Evolutionary conservation across 164 flowering plant genomes (phyloP).

Genomic region (Vitis riparia): DNA sequence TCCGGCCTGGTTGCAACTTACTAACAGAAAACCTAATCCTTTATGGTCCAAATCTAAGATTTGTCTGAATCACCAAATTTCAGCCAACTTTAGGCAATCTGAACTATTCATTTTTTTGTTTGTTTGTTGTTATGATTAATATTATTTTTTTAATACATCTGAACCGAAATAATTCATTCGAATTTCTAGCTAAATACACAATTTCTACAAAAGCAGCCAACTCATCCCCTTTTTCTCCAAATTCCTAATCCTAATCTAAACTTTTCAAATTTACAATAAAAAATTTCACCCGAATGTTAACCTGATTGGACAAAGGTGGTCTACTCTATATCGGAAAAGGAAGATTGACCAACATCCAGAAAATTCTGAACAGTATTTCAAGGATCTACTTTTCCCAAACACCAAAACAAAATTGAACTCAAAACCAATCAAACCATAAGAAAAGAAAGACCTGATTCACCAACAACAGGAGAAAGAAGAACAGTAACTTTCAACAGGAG

Average conservation of each 20-base stretch:
- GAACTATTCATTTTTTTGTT: not conserved
- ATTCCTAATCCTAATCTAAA: too few species aligned
- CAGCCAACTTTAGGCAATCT: not conserved
- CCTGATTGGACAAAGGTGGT: too few species aligned
- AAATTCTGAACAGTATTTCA: not conserved
- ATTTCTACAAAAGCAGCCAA: too few species aligned
- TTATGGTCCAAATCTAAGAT: not conserved
- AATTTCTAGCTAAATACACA: too few species aligned
- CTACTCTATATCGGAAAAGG: too few species aligned
- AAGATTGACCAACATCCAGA: not conserved
- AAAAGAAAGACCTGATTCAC: not conserved
- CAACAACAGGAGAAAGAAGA: not conserved
- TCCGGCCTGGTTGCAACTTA: not conserved
- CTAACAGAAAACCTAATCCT: not conserved
- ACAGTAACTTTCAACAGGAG: not conserved
- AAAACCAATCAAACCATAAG: not conserved
- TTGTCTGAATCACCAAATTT: not conserved
- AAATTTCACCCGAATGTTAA: too few species aligned
- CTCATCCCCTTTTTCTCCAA: too few species aligned
- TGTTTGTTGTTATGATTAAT: too few species aligned
- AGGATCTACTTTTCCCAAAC: not conserved
- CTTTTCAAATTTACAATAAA: too few species aligned
- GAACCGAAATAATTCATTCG: too few species aligned
- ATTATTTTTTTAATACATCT: too few species aligned
- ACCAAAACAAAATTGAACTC: not conserved